Evolutionary conservation across 1,139 yeast species (phyloP), one percentile per base, ranked within the genome.

Genomic region (Geotrichum europaeum): DNA sequence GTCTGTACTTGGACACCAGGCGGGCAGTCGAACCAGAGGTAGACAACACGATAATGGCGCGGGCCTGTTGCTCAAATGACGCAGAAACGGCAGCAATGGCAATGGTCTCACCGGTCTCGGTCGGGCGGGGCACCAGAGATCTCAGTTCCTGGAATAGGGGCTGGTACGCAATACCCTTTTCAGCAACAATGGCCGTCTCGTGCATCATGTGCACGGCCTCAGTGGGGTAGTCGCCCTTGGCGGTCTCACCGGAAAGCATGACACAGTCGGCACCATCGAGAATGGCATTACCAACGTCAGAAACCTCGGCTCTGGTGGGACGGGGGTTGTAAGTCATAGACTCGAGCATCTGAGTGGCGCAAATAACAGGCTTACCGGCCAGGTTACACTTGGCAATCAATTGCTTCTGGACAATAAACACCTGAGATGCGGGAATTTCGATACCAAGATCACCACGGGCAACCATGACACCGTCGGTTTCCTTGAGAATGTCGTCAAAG

Each of bases 361-460:
- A 95, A 76, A 94, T 91, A 70, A 91, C 98, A 74, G 99, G 99
- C 85, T 95, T 94, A 76, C 98, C 99, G 69, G 97, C 98, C 76
- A 92, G 83, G 85, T 94, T 95, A 84, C 97, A 94, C 82, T 94
- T 94, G 74, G 99, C 98, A 77, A 94, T 94, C 81, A 94, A 84
- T 83, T 92, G 97, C 85, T 95, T 94, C 82, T 94, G 99, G 70
- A 92, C 98, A 73, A 95, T 94, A 76, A 94, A 91, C 66, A 94
- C 99, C 82, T 92, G 96, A 67, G 97, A 95, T 68, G 99, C 98
- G 69, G 99, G 99, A 73, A 94, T 94, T 83, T 94, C 99, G 74
- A 94, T 94, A 83, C 99, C 99, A 75, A 94, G 84, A 77, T 95
- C 99, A 83, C 99, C 99, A 81, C 99, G 87, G 72, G 99, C 99